phyloP scores from a whole-genome alignment of 106 monocot species.

The Narthecium ossifragum region DNA sequence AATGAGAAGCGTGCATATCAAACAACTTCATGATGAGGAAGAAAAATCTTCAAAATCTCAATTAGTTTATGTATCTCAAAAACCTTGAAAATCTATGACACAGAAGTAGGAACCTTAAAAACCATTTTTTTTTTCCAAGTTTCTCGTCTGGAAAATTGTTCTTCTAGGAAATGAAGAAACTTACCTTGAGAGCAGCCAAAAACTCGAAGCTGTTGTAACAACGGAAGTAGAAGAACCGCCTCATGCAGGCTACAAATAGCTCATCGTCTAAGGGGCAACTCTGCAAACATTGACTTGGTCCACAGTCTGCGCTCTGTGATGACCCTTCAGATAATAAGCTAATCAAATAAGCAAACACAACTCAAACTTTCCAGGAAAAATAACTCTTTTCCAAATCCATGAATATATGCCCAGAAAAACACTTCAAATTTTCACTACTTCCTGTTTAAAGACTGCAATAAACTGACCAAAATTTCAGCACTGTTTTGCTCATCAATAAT shows the following conservation, averaged over 20 bases:
- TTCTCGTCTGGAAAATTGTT: too few species aligned
- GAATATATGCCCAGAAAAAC: not conserved
- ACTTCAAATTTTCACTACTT: not conserved
- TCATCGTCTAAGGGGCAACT: slow-evolving; percentile 24
- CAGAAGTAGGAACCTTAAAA: too few species aligned
- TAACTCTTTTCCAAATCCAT: not conserved
- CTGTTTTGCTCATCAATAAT: not conserved
- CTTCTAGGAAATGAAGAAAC: not conserved
- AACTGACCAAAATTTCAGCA: not conserved
- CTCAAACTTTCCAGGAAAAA: not conserved
- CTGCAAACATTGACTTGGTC: not conserved
- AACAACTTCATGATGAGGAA: too few species aligned
- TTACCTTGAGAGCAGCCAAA: slow-evolving; percentile 78
- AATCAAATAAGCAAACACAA: not conserved
- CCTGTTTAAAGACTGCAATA: too few species aligned
- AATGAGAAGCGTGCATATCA: too few species aligned
- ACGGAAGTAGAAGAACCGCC: slow-evolving; percentile 81
- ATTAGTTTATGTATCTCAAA: too few species aligned
- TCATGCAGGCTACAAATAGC: slow-evolving; percentile 73
- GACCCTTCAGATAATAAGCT: slow-evolving; percentile 20
- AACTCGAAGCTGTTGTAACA: slow-evolving; percentile 82
- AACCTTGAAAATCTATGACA: too few species aligned
- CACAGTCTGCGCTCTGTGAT: not conserved
- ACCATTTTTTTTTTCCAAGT: too few species aligned
- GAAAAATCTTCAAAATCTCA: too few species aligned